Evolutionary conservation across 805 yeast genomes (phyloP).

Genomic region (Tetrapisispora nanseiensis): DNA sequence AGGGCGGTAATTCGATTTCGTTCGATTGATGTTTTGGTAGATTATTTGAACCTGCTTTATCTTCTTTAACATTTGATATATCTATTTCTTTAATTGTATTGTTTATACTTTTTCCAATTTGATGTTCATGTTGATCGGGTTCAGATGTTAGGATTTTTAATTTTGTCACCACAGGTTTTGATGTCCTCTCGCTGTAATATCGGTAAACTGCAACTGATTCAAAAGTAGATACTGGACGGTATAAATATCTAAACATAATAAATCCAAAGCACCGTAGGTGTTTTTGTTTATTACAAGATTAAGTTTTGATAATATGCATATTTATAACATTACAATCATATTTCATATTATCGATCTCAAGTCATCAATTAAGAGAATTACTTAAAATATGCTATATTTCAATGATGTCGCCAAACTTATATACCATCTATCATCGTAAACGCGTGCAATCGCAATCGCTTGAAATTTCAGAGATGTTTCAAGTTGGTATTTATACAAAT

Average conservation of each 20-base stretch:
- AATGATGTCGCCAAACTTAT: too few relatives aligned
- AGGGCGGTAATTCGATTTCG: constrained; percentile 23
- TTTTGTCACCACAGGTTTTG: neutral
- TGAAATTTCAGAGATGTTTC: too few relatives aligned
- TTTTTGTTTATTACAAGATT: neutral
- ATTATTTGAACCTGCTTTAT: neutral
- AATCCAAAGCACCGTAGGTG: too few relatives aligned
- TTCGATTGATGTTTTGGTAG: neutral
- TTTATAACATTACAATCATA: too few relatives aligned
- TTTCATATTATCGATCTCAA: too few relatives aligned
- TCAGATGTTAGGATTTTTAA: neutral
- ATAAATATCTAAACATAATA: neutral
- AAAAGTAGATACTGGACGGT: neutral
- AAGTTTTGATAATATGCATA: neutral
- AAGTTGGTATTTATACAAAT: too few relatives aligned
- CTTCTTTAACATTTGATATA: neutral
- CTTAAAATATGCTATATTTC: too few relatives aligned
- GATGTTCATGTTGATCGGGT: neutral
- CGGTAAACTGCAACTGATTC: neutral
- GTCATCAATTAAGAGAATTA: too few relatives aligned
- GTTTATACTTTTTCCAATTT: neutral
- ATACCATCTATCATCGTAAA: too few relatives aligned
- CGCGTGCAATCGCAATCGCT: too few relatives aligned
- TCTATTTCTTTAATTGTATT: too few relatives aligned
- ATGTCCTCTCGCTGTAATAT: neutral